Evolutionary conservation across 2,329 filamentous ascomycete species (phyloP), one percentile per base, ranked within the genome.

Genomic region (Aspergillus proliferans): DNA sequence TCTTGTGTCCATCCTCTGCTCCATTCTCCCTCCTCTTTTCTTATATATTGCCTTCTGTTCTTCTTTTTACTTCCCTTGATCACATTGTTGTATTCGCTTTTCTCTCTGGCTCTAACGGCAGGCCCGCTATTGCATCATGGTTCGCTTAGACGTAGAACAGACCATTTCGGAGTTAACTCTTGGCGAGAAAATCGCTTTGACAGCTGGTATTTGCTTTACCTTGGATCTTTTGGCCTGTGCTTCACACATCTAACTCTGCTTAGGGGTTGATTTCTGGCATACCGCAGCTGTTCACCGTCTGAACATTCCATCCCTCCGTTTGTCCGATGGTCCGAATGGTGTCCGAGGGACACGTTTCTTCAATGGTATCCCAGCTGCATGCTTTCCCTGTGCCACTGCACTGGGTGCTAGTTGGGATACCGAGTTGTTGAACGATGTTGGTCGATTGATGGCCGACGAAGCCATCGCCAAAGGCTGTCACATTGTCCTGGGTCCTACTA

Each of bases 401-500:
- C 77, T 92, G 41, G 87, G 86, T 6, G 85, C 87, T 39, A 89
- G 87, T 30, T 93, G 86, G 85, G 87, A 92, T 61, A 77, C 80
- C 43, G 76, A 84, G 5, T 73, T 92, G 34, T 76, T 91, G 22
- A 77, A 83, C 52, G 71, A 87, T 54, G 80, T 89, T 39, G 88
- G 87, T 9, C 76, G 81, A 49, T 79, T 88, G 55, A 79, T 92
- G 50, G 87, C 83, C 10, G 75, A 83, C 10, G 87, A 93, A 67
- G 76, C 79, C 21, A 86, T 83, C 58, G 85, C 86, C 15, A 84
- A 87, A 60, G 86, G 86, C 5, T 84, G 86, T 24, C 79, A 89
- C 51, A 79, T 91, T 30, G 74, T 91, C 4, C 76, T 92, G 7
- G 87, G 84, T 0, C 87, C 87, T 2, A 91, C 87, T 1, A 83